Evolutionary conservation across 805 yeast species (phyloP), one percentile per base, ranked within the genome.

Genomic region (Yarrowia deformans): DNA sequence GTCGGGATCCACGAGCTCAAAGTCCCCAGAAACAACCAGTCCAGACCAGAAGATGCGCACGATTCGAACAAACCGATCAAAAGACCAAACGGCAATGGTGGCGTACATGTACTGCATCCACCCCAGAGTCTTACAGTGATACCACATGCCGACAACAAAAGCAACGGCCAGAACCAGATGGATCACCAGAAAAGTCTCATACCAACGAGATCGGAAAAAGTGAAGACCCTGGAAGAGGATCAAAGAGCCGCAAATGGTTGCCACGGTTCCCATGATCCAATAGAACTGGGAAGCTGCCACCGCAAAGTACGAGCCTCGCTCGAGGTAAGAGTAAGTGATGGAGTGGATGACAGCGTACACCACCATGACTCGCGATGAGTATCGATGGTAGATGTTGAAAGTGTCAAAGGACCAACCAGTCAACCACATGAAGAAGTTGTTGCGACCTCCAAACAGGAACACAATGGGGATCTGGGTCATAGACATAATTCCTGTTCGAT

Each of bases 1-100:
- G 7, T 61, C 67, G 8, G 34, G 32, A 12, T 61, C 67, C 14
- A 46, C 67, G 8, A 61, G 45, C 43, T 46, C 54, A 61, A 61
- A 61, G 46, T 61, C 45, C 10, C 55, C 67, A 2, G 54, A 35
- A 2, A 46, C 77, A 18, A 72, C 71, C 1, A 79, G 73, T 8
- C 97, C 97, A 71, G 89, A 88, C 43, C 79, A 74, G n/a, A 83
- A 68, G 1, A 91, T 77, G 67, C 91, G 83, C 1, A 82, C 79
- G 14, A 88, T 70, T 71, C 97, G 83, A 10, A 84, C 74, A 0
- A 86, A 70, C 68, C 93, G 81, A 75, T 92, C 96, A 72, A 86
- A 81, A 0, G 81, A 82, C 97, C 97, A 92, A 6, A 91, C 81
- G 0, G 86, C 88, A 71, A 86, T 82, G 13, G 88, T 75, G 6